These are phyloP conservation scores for Sphagnum tenellum DNA, from an alignment of 225 moss, liverwort and hornwort species.

Conservation along the genomic window DNA sequence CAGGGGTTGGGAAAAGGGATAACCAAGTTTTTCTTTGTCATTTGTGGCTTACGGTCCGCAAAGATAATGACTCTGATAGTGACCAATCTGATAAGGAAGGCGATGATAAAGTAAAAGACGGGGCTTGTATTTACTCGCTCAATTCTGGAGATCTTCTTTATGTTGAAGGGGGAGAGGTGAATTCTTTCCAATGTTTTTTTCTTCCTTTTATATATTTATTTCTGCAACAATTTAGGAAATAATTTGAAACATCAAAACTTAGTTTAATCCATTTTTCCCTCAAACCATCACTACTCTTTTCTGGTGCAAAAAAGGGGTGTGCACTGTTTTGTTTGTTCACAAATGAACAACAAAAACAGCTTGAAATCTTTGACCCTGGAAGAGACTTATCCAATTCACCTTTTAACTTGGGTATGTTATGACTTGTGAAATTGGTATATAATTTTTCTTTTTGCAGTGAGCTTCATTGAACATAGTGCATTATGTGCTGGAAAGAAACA, in stretches of 20 bases:
- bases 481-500: neutral
- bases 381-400: too few species aligned
- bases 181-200: conserved; percentile 2
- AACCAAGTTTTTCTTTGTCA: conserved; percentile 55
- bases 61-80: conserved; percentile 22
- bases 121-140: conserved; percentile 26
- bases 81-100: conserved; percentile 36
- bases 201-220: neutral
- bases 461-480: neutral
- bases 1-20: conserved; percentile 50
- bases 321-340: neutral
- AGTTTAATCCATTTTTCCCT: too few species aligned
- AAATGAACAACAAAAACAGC: neutral
- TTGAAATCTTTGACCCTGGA: too few species aligned
- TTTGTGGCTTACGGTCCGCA: conserved; percentile 41
- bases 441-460: neutral
- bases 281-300: too few species aligned
- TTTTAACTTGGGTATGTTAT: too few species aligned
- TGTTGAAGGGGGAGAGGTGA: conserved; percentile 49
- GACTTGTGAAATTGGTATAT: too few species aligned
- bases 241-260: too few species aligned
- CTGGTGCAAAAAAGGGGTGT: too few species aligned
- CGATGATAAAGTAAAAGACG: conserved; percentile 45
- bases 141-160: conserved; percentile 23
- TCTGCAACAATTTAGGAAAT: too few species aligned